phyloP scores from a whole-genome alignment of 257 asterid genomes.

The Solanum peruvianum region DNA sequence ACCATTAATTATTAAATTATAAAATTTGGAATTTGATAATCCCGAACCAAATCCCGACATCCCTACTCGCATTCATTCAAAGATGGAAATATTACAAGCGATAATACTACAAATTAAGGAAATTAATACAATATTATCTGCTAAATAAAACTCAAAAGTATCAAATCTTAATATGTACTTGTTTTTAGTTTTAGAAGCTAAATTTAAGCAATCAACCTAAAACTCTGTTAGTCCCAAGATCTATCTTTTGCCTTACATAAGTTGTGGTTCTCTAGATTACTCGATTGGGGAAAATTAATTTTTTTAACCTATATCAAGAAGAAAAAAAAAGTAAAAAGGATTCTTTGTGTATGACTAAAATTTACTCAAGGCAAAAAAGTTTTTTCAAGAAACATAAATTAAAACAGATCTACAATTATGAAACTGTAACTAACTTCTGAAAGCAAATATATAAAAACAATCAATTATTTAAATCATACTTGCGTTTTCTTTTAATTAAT shows the following conservation, averaged over 20 bases:
- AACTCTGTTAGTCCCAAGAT: neutral
- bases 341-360: neutral
- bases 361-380: neutral
- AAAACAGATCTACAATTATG: neutral
- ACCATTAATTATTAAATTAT: too few species aligned
- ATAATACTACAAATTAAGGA: neutral
- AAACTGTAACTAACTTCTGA: neutral
- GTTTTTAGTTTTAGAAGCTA: neutral
- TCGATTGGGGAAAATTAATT: neutral
- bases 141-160: neutral
- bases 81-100: neutral
- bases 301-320: neutral
- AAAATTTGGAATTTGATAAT: too few species aligned
- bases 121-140: neutral
- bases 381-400: neutral
- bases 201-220: neutral
- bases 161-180: neutral
- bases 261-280: neutral
- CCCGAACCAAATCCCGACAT: too few species aligned
- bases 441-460: neutral
- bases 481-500: neutral
- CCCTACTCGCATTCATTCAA: neutral
- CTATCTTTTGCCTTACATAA: neutral
- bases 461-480: neutral
- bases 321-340: neutral